Evolutionary conservation across 495 filamentous ascomycete genomes (phyloP).

Genomic region (Daldinia decipiens): DNA sequence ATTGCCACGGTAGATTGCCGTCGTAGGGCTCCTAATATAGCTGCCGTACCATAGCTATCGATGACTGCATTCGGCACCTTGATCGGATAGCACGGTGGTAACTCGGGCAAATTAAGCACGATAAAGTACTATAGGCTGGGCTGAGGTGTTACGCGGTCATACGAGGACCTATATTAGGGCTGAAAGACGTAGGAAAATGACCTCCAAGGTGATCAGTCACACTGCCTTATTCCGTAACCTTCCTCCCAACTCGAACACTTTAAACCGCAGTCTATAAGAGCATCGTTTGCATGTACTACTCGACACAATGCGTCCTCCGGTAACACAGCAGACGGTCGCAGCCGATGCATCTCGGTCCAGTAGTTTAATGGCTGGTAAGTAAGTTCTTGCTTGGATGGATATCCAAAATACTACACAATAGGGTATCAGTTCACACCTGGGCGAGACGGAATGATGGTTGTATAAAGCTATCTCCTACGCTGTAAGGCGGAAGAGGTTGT

Average conservation of each 20-base stretch:
- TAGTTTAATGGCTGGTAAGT: neutral
- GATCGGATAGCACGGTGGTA: neutral
- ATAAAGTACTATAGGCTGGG: neutral
- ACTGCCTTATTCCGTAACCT: neutral
- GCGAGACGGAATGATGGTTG: neutral
- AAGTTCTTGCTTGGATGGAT: neutral
- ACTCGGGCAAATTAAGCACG: neutral
- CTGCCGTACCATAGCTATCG: neutral
- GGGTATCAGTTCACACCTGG: neutral
- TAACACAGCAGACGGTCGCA: constrained; percentile 4
- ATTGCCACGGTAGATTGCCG: neutral
- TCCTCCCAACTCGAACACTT: neutral
- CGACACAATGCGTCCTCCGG: constrained; percentile 1
- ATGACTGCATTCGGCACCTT: neutral
- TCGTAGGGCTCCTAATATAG: neutral
- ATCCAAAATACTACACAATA: neutral
- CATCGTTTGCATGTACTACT: neutral
- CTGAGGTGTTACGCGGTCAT: neutral
- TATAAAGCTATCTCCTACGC: neutral
- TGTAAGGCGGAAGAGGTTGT: neutral
- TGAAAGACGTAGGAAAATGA: neutral
- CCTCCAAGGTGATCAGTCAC: neutral
- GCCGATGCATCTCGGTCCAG: neutral
- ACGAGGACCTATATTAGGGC: neutral
- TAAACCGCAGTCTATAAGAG: neutral